Evolutionary conservation across 805 yeast genomes (phyloP).

Genomic region (Debaryomyces maramus): DNA sequence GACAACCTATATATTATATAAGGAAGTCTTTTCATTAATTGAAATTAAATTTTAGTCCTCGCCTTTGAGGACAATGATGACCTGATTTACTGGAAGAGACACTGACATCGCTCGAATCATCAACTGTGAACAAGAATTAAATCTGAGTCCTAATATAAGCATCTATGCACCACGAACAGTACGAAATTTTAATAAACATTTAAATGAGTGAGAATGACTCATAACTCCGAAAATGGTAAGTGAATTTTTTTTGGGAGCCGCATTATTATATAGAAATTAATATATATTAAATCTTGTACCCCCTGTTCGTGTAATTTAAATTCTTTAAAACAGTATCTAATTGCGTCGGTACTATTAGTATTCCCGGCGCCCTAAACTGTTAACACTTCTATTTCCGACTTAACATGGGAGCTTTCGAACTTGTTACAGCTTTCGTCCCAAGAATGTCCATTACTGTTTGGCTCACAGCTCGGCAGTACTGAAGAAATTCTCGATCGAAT

Average conservation of each 20-base stretch:
- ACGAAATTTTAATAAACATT: neutral
- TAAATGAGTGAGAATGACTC: slow-evolving; percentile 2
- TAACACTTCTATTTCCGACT: slow-evolving; percentile 2
- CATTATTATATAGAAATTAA: neutral
- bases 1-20: neutral
- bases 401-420: slow-evolving; percentile 3
- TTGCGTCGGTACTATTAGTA: slow-evolving; percentile 4
- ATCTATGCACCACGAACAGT: neutral
- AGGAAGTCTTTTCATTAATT: neutral
- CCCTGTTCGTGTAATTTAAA: neutral
- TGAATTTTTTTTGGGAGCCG: neutral
- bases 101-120: slow-evolving; percentile 8
- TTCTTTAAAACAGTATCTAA: neutral
- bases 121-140: neutral
- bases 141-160: slow-evolving; percentile 7
- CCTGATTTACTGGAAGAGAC: slow-evolving; percentile 5
- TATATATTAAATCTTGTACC: neutral
- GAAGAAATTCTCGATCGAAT: neutral
- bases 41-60: neutral
- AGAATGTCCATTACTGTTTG: slow-evolving; percentile 2
- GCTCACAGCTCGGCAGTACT: neutral
- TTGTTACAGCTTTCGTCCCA: slow-evolving; percentile 1
- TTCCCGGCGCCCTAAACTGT: slow-evolving; percentile 4
- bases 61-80: slow-evolving; percentile 1
- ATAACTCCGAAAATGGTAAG: slow-evolving; percentile 4